Percentiles rank a stretch among this genome's conserved stretches.
Evolutionary conservation across 495 filamentous ascomycete genomes (phyloP).

Genomic region (Penicillium arizonense): DNA sequence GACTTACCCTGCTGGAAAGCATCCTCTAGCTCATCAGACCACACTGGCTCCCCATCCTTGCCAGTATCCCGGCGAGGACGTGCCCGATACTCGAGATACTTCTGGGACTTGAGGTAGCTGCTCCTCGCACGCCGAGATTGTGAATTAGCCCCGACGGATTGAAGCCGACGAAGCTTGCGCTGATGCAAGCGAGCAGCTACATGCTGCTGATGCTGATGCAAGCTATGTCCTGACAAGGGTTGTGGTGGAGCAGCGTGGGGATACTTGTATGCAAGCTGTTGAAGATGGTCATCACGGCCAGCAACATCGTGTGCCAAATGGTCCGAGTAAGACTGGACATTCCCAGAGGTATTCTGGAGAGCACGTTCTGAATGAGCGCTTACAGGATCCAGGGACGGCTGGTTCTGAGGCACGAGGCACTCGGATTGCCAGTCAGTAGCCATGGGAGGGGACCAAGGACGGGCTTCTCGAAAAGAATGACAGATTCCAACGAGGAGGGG

Average conservation of each 20-base stretch:
- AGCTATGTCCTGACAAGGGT: slow-evolving; percentile 24
- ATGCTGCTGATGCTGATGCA: slow-evolving; percentile 30
- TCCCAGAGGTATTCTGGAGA: slow-evolving; percentile 50
- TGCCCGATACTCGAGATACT: slow-evolving; percentile 63
- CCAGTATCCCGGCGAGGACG: slow-evolving; percentile 60
- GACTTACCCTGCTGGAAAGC: slow-evolving; percentile 85
- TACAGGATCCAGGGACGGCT: slow-evolving; percentile 38
- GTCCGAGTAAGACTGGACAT: slow-evolving; percentile 47
- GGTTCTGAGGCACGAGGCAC: slow-evolving; percentile 43
- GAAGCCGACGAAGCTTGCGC: slow-evolving; percentile 38
- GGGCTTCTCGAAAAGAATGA: slow-evolving; percentile 53
- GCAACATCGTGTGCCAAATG: slow-evolving; percentile 31
- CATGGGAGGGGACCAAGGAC: slow-evolving; percentile 47
- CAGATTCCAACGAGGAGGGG: slow-evolving; percentile 40
- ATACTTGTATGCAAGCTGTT: slow-evolving; percentile 43
- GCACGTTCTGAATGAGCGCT: slow-evolving; percentile 42
- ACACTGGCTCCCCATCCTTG: slow-evolving; percentile 59
- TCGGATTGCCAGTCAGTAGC: slow-evolving; percentile 49
- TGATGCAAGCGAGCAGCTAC: slow-evolving; percentile 35
- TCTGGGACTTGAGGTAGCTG: slow-evolving; percentile 46
- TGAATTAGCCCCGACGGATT: slow-evolving; percentile 34
- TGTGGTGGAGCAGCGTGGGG: slow-evolving; percentile 33
- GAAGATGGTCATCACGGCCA: slow-evolving; percentile 38
- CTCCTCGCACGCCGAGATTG: slow-evolving; percentile 33
- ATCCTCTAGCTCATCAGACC: slow-evolving; percentile 81